phyloP scores from a whole-genome alignment of 257 asterid species.

The Ocimum tenuiflorum region DNA sequence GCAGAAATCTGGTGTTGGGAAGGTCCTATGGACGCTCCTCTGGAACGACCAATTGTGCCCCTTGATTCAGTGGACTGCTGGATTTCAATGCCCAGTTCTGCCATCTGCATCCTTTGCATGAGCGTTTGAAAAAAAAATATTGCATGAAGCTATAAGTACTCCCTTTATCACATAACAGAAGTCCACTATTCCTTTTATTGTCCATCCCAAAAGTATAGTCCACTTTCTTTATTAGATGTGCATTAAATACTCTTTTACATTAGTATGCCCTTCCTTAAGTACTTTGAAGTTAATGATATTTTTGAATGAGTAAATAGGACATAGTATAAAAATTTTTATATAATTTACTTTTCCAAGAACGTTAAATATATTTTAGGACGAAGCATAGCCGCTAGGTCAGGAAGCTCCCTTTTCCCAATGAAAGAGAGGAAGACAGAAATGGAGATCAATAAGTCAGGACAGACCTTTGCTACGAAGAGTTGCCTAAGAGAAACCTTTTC shows the following conservation, averaged over 20 bases:
- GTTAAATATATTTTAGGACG: background rate
- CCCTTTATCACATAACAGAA: background rate
- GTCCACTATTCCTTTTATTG: too few species aligned
- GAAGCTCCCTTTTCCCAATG: background rate
- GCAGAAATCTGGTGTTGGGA: slow-evolving; percentile 83
- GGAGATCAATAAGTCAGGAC: slow-evolving; percentile 15
- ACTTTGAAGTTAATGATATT: too few species aligned
- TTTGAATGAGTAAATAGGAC: too few species aligned
- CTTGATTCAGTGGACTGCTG: slow-evolving; percentile 63
- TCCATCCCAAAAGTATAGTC: too few species aligned
- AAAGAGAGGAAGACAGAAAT: slow-evolving; percentile 2
- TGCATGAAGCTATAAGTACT: background rate
- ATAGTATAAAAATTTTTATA: background rate
- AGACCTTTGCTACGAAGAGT: slow-evolving; percentile 78
- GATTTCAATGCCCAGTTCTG: slow-evolving; percentile 67
- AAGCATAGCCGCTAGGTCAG: slow-evolving; percentile 10
- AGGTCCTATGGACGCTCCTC: slow-evolving; percentile 76
- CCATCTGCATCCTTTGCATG: slow-evolving; percentile 58
- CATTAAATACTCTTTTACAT: too few species aligned
- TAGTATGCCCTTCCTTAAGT: too few species aligned
- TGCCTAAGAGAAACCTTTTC: slow-evolving; percentile 93
- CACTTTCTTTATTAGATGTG: too few species aligned
- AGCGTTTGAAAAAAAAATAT: background rate
- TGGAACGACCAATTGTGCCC: slow-evolving; percentile 93
- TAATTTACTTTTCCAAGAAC: background rate